A percentile compares a stretch with the other conserved stretches of the same genome.
These are phyloP conservation scores for Daldinia grandis DNA, from an alignment of 495 filamentous ascomycete species.

Conservation along the genomic window DNA sequence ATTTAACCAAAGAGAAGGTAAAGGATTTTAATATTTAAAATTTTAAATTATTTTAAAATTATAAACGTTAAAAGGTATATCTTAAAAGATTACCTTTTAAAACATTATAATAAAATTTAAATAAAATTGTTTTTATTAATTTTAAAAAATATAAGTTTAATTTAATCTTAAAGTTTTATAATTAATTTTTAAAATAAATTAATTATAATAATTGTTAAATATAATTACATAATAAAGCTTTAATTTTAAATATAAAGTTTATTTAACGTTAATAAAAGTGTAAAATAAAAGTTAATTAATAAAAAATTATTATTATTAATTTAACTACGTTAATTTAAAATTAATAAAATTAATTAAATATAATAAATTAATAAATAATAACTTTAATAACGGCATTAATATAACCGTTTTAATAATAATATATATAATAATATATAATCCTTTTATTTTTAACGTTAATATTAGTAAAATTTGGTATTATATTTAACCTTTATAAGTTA, in stretches of 20 bases:
- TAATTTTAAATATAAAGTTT: neutral
- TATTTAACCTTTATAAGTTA: neutral
- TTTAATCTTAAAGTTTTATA: neutral
- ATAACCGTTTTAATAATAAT: neutral
- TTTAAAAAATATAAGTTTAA: neutral
- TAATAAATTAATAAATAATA: neutral
- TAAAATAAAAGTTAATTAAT: neutral
- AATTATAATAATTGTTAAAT: neutral
- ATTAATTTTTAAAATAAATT: neutral
- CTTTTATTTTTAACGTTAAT: neutral
- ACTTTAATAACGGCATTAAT: neutral
- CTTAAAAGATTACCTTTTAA: neutral
- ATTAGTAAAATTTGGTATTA: neutral
- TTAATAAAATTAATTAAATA: constrained; percentile 1
- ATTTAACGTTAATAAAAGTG: neutral
- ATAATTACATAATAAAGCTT: neutral
- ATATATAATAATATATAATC: neutral
- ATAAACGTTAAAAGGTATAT: neutral
- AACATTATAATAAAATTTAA: neutral
- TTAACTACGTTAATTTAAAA: neutral
- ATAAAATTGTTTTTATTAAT: neutral
- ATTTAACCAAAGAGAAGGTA: neutral
- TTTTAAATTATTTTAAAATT: neutral
- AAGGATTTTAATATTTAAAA: neutral
- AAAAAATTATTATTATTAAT: neutral